A percentile compares a stretch with the other conserved stretches of the same genome.
phyloP scores from a whole-genome alignment of 2,329 filamentous ascomycete species.

The Zymoseptoria pseudotritici region DNA sequence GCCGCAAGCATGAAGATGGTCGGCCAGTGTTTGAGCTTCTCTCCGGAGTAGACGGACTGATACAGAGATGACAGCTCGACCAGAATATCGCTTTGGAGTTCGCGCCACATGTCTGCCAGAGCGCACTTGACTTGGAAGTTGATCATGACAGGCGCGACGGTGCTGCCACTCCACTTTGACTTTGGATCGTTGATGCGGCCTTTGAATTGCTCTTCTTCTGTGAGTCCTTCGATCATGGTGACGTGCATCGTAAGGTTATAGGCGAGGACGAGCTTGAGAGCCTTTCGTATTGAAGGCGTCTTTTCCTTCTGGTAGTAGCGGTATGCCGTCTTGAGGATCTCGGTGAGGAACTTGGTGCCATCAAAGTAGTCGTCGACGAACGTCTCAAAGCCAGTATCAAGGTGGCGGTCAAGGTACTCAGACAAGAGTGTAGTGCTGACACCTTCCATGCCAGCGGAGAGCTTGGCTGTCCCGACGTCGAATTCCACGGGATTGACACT shows the following conservation, averaged over 20 bases:
- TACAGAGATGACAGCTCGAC: slow-evolving; percentile 89
- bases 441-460: slow-evolving; percentile 83
- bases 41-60: slow-evolving; percentile 95
- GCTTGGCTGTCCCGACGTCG: slow-evolving; percentile 77
- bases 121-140: slow-evolving; percentile 99
- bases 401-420: slow-evolving; percentile 91
- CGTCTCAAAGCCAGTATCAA: slow-evolving; percentile 82
- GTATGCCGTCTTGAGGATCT: slow-evolving; percentile 93
- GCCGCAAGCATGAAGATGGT: slow-evolving; percentile 97
- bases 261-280: slow-evolving; percentile 85
- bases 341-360: slow-evolving; percentile 87
- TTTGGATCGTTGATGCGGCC: slow-evolving; percentile 80
- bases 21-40: slow-evolving; percentile 97
- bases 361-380: slow-evolving; percentile 97
- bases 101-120: slow-evolving; percentile 96
- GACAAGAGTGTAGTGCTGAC: slow-evolving; percentile 73
- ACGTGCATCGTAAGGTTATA: slow-evolving; percentile 95
- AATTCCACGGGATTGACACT: slow-evolving; percentile 60
- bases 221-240: slow-evolving; percentile 85
- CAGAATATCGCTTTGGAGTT: slow-evolving; percentile 89
- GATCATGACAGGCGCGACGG: slow-evolving; percentile 94
- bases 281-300: slow-evolving; percentile 85
- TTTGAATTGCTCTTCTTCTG: slow-evolving; percentile 67
- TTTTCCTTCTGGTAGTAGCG: slow-evolving; percentile 86
- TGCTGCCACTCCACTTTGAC: slow-evolving; percentile 84